phyloP scores from a whole-genome alignment of 495 filamentous ascomycete genomes.

The Lophiostoma macrostomum region DNA sequence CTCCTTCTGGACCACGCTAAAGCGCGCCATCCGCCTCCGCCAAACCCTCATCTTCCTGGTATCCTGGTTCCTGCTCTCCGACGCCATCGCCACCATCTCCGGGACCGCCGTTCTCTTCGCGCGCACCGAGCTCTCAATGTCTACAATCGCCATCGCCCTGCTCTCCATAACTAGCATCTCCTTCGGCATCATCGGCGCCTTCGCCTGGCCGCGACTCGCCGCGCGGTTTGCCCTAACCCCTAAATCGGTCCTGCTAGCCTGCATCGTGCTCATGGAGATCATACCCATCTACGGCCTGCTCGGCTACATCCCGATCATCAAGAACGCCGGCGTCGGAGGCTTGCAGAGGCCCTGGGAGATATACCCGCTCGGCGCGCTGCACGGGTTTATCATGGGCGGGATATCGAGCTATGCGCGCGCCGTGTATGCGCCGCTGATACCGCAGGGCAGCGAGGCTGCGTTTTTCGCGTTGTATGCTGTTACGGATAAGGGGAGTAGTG shows the following conservation, averaged over 20 bases:
- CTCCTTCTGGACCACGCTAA: conserved; percentile 74
- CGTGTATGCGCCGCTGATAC: conserved; percentile 37
- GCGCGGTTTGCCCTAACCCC: conserved; percentile 13
- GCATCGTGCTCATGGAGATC: conserved; percentile 32
- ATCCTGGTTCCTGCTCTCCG: conserved; percentile 89
- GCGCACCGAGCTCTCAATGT: conserved; percentile 83
- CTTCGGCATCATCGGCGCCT: conserved; percentile 37
- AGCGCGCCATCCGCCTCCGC: conserved; percentile 70
- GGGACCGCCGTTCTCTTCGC: conserved; percentile 93
- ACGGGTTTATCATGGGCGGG: conserved; percentile 38
- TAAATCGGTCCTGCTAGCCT: conserved; percentile 28
- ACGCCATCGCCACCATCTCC: conserved; percentile 87
- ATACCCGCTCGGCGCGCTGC: conserved; percentile 35
- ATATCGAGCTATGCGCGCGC: conserved; percentile 34
- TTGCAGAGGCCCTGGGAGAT: conserved; percentile 39
- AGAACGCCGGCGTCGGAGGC: conserved; percentile 29
- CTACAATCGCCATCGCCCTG: conserved; percentile 31
- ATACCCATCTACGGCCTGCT: conserved; percentile 39
- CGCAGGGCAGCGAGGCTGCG: conserved; percentile 37
- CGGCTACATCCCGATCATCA: conserved; percentile 35
- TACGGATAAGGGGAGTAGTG: conserved; percentile 38
- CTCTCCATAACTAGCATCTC: conserved; percentile 35
- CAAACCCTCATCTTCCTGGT: conserved; percentile 80
- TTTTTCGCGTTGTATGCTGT: conserved; percentile 40
- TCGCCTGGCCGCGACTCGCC: conserved; percentile 33